Evolutionary conservation across 768 basidiomycete genomes (phyloP), one percentile per base, ranked within the genome.

Genomic region (Phaeotremella fagi): DNA sequence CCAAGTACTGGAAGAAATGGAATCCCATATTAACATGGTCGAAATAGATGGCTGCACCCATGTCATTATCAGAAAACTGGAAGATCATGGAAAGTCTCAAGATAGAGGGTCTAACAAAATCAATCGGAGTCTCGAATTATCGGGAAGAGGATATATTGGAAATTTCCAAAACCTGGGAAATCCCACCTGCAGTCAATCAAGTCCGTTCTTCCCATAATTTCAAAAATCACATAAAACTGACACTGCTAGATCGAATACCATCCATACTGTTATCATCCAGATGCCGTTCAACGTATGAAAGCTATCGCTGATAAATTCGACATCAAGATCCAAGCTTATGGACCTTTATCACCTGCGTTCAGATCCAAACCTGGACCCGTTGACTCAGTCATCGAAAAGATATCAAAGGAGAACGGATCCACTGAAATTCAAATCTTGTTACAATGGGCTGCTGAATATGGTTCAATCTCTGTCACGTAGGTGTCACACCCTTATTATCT

Each of bases 21-120:
- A n/a, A n/a, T n/a, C n/a, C n/a, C n/a, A n/a, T n/a, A n/a, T n/a
- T n/a, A n/a, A n/a, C n/a, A n/a, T n/a, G n/a, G n/a, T n/a, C n/a
- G n/a, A n/a, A n/a, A n/a, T 18, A 59, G 57, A 43, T 44, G 15
- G 52, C 55, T 22, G 48, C 52, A 29, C 41, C 48, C 23, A 29
- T 48, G 20, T 78, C 72, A 48, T 71, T 85, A 48, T 75, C 76
- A 51, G 77, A 81, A 23, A 67, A 80, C 46, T 86, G 85, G 85
- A 77, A 77, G 43, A 80, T 75, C 4, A 80, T 86, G 80, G 84
- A 85, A 62, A 79, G 78, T 35, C 73, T 81, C 31, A 77, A 82
- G 61, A 64, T 53, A 42, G 61, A 66, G 37, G 64, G 64, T 16
- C 45, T 60, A 18, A 48, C 57, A 23, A 63, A 57, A 52, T 53